These are phyloP conservation scores for Cucurbita moschata DNA, from an alignment of 306 rosid species.

Conservation along the genomic window DNA sequence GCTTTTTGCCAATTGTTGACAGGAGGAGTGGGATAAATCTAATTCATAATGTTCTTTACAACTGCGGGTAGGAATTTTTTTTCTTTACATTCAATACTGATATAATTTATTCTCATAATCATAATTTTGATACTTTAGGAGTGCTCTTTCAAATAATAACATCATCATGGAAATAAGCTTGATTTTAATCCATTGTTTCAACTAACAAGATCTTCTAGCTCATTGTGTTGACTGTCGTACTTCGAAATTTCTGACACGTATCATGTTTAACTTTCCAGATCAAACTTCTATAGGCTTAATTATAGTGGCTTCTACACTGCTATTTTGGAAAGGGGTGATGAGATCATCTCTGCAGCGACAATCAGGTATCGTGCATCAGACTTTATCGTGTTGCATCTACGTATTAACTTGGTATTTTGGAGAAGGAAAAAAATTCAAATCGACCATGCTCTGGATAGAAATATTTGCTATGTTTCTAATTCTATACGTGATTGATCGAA, in stretches of 20 bases:
- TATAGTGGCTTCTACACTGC: conserved; percentile 86
- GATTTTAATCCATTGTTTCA: not conserved
- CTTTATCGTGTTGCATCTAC: not conserved
- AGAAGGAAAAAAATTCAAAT: conserved; percentile 3
- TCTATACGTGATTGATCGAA: not conserved
- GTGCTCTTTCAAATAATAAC: not conserved
- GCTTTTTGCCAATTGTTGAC: conserved; percentile 89
- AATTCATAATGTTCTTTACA: conserved; percentile 74
- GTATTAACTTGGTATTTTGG: not conserved
- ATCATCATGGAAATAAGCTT: not conserved
- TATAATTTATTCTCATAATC: not conserved
- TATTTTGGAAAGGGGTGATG: conserved; percentile 93
- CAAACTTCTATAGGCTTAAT: conserved; percentile 80
- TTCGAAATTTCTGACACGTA: not conserved
- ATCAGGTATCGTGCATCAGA: conserved; percentile 38
- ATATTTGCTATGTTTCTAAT: not conserved
- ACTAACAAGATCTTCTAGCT: not conserved
- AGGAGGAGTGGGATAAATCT: conserved; percentile 88
- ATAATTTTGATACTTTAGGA: not conserved
- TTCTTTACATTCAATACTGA: not conserved
- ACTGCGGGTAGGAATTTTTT: conserved; percentile 58
- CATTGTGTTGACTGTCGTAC: not conserved
- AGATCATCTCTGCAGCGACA: conserved; percentile 81
- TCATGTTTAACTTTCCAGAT: conserved; percentile 30
- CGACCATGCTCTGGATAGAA: not conserved